Evolutionary conservation across 1,284 basidiomycete species (phyloP).

Genomic region (Ustilago loliicola): DNA sequence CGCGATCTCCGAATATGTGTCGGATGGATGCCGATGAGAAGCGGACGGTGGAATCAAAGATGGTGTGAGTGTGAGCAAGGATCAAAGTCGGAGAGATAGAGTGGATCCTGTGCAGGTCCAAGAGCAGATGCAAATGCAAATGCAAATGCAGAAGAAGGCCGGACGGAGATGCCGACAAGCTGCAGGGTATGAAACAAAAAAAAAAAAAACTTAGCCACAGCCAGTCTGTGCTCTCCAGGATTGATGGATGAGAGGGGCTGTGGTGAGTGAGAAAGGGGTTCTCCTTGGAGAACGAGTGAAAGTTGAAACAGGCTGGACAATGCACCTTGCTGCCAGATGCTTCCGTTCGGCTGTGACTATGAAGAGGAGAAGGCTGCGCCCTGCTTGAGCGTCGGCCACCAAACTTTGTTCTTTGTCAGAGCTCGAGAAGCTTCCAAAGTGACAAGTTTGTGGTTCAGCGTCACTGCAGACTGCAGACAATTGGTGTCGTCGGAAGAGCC

Average conservation of each 20-base stretch:
- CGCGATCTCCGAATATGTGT: background rate
- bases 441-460: background rate
- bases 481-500: conserved; percentile 3
- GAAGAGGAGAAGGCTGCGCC: background rate
- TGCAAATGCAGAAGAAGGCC: conserved; percentile 8
- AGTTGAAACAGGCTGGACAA: background rate
- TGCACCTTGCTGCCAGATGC: conserved; percentile 4
- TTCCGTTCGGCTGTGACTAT: conserved; percentile 1
- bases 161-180: conserved; percentile 20
- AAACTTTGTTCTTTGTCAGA: background rate
- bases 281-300: background rate
- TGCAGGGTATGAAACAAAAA: conserved; percentile 6
- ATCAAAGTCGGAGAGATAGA: conserved; percentile 3
- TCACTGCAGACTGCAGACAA: background rate
- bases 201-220: background rate
- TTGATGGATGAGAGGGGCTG: conserved; percentile 8
- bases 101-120: conserved; percentile 13
- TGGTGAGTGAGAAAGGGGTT: conserved; percentile 15
- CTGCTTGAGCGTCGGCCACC: conserved; percentile 2
- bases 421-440: conserved; percentile 1
- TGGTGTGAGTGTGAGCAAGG: conserved; percentile 9
- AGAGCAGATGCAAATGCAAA: conserved; percentile 11
- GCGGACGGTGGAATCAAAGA: background rate
- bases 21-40: background rate
- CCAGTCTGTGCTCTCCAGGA: background rate